Evolutionary conservation across 805 yeast species (phyloP).

Genomic region (Ogataea ganodermae): DNA sequence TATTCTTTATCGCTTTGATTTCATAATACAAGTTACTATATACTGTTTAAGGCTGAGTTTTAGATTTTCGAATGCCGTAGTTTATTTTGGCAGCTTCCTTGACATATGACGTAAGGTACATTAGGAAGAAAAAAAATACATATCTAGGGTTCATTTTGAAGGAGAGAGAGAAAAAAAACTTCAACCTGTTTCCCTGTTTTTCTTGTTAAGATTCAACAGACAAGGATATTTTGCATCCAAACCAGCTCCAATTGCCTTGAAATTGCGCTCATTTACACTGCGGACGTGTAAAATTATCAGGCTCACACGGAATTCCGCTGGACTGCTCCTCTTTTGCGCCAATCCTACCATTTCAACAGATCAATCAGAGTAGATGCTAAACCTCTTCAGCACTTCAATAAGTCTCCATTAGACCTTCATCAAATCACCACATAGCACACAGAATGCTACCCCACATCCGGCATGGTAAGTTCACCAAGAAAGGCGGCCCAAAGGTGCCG

Average conservation of each 20-base stretch:
- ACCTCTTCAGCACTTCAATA: background rate
- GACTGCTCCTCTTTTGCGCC: too few species aligned
- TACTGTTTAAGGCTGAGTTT: too few species aligned
- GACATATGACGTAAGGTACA: background rate
- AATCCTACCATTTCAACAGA: background rate
- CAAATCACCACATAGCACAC: background rate
- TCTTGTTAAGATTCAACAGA: too few species aligned
- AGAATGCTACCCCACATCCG: constrained; percentile 3
- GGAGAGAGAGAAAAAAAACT: too few species aligned
- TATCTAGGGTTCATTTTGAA: too few species aligned
- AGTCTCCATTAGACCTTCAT: background rate
- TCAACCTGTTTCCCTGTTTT: too few species aligned
- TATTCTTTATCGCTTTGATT: constrained; percentile 6
- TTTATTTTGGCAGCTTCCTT: background rate
- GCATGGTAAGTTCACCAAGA: background rate
- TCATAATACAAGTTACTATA: background rate
- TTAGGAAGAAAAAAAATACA: background rate
- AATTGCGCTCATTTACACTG: too few species aligned
- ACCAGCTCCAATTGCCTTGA: too few species aligned
- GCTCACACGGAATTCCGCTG: too few species aligned
- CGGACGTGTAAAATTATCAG: too few species aligned
- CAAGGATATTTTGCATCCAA: too few species aligned
- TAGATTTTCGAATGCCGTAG: background rate
- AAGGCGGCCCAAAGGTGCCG: background rate
- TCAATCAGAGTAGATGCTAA: background rate